phyloP scores from a whole-genome alignment of 78 protist genomes.

The Speleostelium caveatum region DNA sequence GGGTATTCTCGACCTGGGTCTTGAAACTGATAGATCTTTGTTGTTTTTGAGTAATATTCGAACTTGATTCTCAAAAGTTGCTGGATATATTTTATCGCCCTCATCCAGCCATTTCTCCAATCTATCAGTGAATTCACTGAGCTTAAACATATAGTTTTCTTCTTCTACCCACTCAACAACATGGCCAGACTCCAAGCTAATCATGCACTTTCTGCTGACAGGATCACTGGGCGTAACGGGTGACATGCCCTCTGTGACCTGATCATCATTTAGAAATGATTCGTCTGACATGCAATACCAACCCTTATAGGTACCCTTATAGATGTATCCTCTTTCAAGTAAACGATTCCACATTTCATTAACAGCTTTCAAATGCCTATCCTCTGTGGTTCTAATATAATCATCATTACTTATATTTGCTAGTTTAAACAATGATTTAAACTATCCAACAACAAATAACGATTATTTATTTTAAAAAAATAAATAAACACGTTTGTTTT shows the following conservation, averaged over 20 bases:
- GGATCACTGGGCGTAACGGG: conserved; percentile 15
- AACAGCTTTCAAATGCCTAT: conserved; percentile 46
- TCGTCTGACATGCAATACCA: conserved; percentile 97
- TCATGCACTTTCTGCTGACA: conserved; percentile 11
- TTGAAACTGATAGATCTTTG: conserved; percentile 88
- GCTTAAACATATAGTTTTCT: conserved; percentile 88
- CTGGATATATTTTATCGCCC: conserved; percentile 10
- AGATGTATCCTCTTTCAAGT: conserved; percentile 87
- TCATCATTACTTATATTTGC: conserved; percentile 33
- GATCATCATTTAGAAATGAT: conserved; percentile 87
- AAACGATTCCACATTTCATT: conserved; percentile 88
- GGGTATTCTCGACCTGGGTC: conserved; percentile 62
- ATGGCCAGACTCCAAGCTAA: conserved; percentile 82
- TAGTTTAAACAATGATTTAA: conserved; percentile 13
- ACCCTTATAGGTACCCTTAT: conserved; percentile 92
- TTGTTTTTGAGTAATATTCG: not conserved
- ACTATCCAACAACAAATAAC: conserved; percentile 2
- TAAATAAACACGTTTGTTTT: too few relatives aligned
- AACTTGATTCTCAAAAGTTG: not conserved
- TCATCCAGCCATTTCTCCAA: conserved; percentile 27
- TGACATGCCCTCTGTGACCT: conserved; percentile 73
- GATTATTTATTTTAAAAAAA: too few relatives aligned
- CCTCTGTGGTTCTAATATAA: conserved; percentile 73
- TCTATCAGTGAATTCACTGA: conserved; percentile 15
- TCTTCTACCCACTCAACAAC: conserved; percentile 72